Conservation (phyloP, 2,329 filamentous ascomycete genomes). For the Lasiodiplodia sp. region DNA sequence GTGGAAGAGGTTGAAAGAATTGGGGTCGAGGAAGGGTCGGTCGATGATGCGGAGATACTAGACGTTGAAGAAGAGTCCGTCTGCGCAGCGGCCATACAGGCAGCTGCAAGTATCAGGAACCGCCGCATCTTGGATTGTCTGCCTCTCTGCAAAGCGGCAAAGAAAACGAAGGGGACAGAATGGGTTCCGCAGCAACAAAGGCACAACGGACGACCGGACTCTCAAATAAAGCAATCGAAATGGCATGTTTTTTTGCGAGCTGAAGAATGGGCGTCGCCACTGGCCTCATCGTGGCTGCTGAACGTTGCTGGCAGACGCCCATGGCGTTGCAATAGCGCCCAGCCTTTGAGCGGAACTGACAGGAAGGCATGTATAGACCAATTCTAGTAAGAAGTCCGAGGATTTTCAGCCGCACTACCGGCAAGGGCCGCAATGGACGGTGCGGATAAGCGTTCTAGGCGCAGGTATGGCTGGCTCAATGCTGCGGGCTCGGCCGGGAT, state of each 20-base stretch:
- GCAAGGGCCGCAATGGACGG: too few relatives aligned
- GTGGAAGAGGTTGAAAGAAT: background rate
- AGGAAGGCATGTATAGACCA: too few relatives aligned
- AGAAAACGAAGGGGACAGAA: background rate
- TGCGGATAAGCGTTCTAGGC: too few relatives aligned
- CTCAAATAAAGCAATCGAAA: conserved; percentile 3
- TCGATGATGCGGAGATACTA: background rate
- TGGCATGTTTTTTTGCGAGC: too few relatives aligned
- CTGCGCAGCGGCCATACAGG: conserved; percentile 12
- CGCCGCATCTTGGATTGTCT: conserved; percentile 9
- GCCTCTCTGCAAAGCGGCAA: background rate
- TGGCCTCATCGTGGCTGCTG: background rate
- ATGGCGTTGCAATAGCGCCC: background rate
- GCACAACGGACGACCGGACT: too few relatives aligned
- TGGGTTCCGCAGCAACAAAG: background rate
- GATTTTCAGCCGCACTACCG: background rate
- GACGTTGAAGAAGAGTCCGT: background rate
- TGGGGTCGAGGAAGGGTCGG: background rate
- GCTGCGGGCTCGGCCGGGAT: too few relatives aligned
- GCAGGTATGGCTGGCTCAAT: too few relatives aligned
- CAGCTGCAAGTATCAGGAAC: conserved; percentile 10
- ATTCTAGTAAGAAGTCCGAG: background rate
- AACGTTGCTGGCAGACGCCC: conserved; percentile 15
- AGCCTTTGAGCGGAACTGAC: background rate
- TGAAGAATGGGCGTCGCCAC: conserved; percentile 1